Conservation (phyloP, 148 eudicot species). For the Fagopyrum tataricum region DNA sequence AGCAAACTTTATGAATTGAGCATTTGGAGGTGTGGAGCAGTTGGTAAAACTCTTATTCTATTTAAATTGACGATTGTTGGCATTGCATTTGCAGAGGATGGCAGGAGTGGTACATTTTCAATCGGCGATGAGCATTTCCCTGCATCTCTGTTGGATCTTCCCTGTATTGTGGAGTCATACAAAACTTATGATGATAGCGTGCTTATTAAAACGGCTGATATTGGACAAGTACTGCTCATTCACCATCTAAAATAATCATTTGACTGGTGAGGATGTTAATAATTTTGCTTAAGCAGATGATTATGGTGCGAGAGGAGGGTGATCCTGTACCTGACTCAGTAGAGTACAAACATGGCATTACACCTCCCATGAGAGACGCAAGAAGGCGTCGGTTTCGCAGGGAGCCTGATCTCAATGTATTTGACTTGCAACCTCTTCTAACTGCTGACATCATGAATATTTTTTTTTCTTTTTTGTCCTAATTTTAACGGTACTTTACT, state of each 20-base stretch:
- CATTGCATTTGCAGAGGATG: constrained; percentile 56
- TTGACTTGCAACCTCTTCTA: constrained; percentile 10
- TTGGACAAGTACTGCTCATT: constrained; percentile 67
- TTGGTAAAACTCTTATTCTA: not conserved
- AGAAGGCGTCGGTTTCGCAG: constrained; percentile 91
- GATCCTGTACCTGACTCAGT: constrained; percentile 72
- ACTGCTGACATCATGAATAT: not conserved
- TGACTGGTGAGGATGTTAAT: not conserved
- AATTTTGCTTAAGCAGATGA: constrained; percentile 51
- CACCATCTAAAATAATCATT: not conserved
- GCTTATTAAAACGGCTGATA: constrained; percentile 86
- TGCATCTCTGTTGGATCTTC: constrained; percentile 85
- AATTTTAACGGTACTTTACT: not conserved
- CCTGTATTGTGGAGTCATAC: constrained; percentile 77
- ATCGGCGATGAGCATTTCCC: constrained; percentile 74
- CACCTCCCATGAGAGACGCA: constrained; percentile 96
- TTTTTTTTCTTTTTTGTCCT: not conserved
- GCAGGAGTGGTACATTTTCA: constrained; percentile 69
- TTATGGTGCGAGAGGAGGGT: constrained; percentile 72
- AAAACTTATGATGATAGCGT: constrained; percentile 87
- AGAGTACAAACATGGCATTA: constrained; percentile 86
- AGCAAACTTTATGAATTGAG: not conserved
- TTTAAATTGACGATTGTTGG: not conserved
- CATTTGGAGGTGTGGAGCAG: not conserved
- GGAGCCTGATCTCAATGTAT: constrained; percentile 87